Conservation (phyloP, 2,329 filamentous ascomycete genomes). For the Parastagonospora avenae region DNA sequence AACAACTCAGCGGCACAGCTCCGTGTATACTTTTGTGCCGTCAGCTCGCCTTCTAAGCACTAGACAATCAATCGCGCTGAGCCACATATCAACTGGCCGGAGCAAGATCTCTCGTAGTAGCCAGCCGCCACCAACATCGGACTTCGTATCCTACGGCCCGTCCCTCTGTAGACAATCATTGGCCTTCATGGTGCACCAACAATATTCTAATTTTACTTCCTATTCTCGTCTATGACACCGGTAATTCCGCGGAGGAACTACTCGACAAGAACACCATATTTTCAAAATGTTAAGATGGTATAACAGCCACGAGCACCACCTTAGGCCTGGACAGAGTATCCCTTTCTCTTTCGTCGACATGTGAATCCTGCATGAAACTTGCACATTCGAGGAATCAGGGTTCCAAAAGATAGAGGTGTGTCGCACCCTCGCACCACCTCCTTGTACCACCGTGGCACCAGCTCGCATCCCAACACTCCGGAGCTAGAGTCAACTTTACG, state of each 20-base stretch:
- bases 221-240: background rate
- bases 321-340: too few species aligned
- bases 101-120: background rate
- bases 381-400: too few species aligned
- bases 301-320: too few species aligned
- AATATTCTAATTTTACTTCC: background rate
- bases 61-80: too few species aligned
- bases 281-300: too few species aligned
- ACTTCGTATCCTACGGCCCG: constrained; percentile 14
- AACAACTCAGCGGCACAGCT: too few species aligned
- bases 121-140: constrained; percentile 8
- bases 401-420: background rate
- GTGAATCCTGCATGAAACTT: too few species aligned
- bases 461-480: constrained; percentile 18
- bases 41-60: too few species aligned
- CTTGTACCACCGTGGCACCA: constrained; percentile 18
- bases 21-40: too few species aligned
- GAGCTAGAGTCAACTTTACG: constrained; percentile 21
- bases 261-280: too few species aligned
- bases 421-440: constrained; percentile 6
- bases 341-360: too few species aligned
- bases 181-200: background rate
- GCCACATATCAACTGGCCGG: background rate
- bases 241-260: background rate
- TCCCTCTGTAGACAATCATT: constrained; percentile 6